These are phyloP conservation scores for Martensiomyces pterosporus DNA, from an alignment of 192 early-diverging fungal species.

Conservation along the genomic window DNA sequence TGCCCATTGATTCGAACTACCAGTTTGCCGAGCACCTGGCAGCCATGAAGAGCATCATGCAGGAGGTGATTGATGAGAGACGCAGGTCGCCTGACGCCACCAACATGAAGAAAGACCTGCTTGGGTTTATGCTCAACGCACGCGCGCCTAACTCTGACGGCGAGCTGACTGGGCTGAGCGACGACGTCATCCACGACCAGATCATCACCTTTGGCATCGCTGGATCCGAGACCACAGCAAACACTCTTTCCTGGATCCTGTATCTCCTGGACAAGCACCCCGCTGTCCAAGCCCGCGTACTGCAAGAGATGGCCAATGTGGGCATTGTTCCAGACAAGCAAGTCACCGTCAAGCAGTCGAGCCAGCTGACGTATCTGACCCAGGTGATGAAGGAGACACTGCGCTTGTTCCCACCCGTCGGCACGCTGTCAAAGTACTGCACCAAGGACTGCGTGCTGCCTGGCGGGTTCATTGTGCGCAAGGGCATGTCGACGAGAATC, in stretches of 20 bases:
- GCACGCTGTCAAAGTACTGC: conserved; percentile 5
- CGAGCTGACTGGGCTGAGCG: conserved; percentile 11
- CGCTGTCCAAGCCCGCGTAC: conserved; percentile 25
- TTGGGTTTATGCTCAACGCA: conserved; percentile 56
- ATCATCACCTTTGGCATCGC: conserved; percentile 63
- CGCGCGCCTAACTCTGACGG: conserved; percentile 26
- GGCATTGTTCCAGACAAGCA: conserved; percentile 2
- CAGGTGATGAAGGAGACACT: conserved; percentile 58
- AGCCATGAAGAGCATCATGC: conserved; percentile 49
- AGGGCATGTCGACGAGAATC: conserved; percentile 34
- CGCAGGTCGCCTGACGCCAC: conserved; percentile 19
- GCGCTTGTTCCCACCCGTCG: conserved; percentile 51
- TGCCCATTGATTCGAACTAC: neutral
- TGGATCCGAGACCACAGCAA: conserved; percentile 56
- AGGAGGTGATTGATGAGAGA: conserved; percentile 51
- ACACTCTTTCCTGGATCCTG: conserved; percentile 52
- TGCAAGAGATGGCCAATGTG: conserved; percentile 53
- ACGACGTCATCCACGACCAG: conserved; percentile 57
- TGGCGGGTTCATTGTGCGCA: conserved; percentile 7
- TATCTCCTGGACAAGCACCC: conserved; percentile 50
- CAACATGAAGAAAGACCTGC: neutral
- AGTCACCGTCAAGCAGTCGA: conserved; percentile 31
- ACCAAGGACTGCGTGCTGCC: conserved; percentile 29
- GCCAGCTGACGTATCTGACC: conserved; percentile 47
- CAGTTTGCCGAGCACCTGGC: conserved; percentile 19